A percentile compares a stretch with the other conserved stretches of the same genome.
Conservation (phyloP, 345 rosid species). For the Lumnitzera racemosa region DNA sequence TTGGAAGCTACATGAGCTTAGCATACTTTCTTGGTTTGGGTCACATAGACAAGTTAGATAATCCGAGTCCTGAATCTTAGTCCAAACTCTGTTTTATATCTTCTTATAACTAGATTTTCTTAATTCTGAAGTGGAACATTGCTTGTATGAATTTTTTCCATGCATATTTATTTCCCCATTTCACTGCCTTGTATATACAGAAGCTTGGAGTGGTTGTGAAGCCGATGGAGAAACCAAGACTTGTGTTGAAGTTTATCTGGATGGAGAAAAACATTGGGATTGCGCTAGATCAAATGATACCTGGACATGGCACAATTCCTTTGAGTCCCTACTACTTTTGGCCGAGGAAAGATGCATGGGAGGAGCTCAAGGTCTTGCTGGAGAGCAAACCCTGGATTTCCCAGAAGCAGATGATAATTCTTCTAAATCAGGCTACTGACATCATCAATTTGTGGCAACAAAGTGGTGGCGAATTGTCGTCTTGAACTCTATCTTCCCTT, state of each 20-base stretch:
- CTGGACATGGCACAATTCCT: slow-evolving; percentile 72
- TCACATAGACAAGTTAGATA: too few species aligned
- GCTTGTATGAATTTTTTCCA: slow-evolving; percentile 1
- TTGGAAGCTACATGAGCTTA: too few species aligned
- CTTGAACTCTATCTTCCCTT: too few species aligned
- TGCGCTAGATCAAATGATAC: slow-evolving; percentile 62
- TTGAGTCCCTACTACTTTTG: slow-evolving; percentile 83
- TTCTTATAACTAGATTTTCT: too few species aligned
- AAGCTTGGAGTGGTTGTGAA: slow-evolving; percentile 70
- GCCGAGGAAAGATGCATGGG: slow-evolving; percentile 87
- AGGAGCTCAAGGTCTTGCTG: slow-evolving; percentile 62
- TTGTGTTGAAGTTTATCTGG: slow-evolving; percentile 83
- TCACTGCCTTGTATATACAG: slow-evolving; percentile 15
- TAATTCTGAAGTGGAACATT: too few species aligned
- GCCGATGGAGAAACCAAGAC: slow-evolving; percentile 65
- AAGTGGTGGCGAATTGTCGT: slow-evolving; percentile 31
- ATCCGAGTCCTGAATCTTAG: too few species aligned
- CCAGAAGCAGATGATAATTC: slow-evolving; percentile 51
- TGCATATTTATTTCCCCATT: neutral
- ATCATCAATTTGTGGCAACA: slow-evolving; percentile 80
- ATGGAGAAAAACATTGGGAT: slow-evolving; percentile 81
- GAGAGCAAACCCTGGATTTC: slow-evolving; percentile 90
- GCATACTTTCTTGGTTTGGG: too few species aligned
- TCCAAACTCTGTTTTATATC: too few species aligned
- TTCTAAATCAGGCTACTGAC: slow-evolving; percentile 84